Conservation (phyloP, 2,329 filamentous ascomycete species). For the Didymella glomerata region DNA sequence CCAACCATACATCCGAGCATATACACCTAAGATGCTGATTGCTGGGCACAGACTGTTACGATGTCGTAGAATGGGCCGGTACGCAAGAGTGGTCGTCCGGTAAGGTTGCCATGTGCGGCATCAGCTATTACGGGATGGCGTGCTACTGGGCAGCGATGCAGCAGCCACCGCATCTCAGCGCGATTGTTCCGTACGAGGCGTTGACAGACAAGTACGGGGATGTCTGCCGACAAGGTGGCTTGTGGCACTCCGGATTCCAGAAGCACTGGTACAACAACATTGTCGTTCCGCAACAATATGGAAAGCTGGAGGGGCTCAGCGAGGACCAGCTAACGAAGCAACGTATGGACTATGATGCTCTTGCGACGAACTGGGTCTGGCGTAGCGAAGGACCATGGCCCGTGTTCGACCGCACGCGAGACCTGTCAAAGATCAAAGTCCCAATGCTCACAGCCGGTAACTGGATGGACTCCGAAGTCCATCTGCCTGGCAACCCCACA, state of each 20-base stretch:
- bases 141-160: slow-evolving; percentile 11
- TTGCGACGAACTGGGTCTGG: neutral
- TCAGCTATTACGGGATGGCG: slow-evolving; percentile 9
- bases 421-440: neutral
- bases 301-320: neutral
- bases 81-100: neutral
- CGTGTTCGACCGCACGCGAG: neutral
- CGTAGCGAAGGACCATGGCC: neutral
- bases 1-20: neutral
- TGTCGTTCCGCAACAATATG: neutral
- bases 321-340: neutral
- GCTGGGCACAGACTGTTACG: neutral
- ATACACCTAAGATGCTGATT: neutral
- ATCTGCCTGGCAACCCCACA: neutral
- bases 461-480: neutral
- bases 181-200: neutral
- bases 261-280: neutral
- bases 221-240: neutral
- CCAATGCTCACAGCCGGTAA: neutral
- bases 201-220: neutral
- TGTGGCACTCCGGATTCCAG: neutral
- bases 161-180: slow-evolving; percentile 6
- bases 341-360: neutral
- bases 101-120: neutral
- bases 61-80: neutral